Evolutionary conservation across 2,329 filamentous ascomycete species (phyloP), one percentile per base, ranked within the genome.

Genomic region (Colletotrichum gigasporum): DNA sequence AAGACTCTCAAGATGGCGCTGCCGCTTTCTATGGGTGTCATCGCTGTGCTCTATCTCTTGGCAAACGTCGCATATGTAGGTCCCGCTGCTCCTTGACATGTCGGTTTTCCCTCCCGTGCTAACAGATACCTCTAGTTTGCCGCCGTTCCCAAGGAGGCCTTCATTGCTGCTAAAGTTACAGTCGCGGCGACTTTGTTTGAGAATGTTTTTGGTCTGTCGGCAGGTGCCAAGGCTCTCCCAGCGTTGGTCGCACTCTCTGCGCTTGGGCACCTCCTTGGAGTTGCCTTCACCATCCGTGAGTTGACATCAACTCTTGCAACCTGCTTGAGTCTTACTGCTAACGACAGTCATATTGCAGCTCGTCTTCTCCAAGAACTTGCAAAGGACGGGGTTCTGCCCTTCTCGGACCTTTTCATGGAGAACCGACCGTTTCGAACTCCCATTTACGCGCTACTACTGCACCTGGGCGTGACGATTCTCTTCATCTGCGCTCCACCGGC

Each of bases 401-500:
- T 71, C n/a, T 65, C 69, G 8, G 63, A 71, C 42, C 20, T 71
- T 7, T 69, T 70, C 8, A 71, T 71, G 69, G 70, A 71, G 37
- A 71, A 71, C 22, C 55, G 69, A 1, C 69, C 70, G 3, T 71
- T 71, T 37, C 66, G 68, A 30, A 70, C 70, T 3, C 70, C 69
- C 8, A 69, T 71, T 28, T 67, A 54, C 5, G 67, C 65, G 1
- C 54, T 71, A 3, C 4, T 63, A 0, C 63, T 71, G 1, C 70
- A 71, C 12, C 54, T 69, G 1, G 69, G 62, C 1, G 69, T 71
- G 1, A 70, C 68, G 0, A 66, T 70, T 12, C 47, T 71, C 4
- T 71, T 71, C 41, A 67, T 71, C 8, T 71, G 70, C 14, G 69
- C 68, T 2, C 68, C 69, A 1, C 70, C 68, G 0, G 69, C 70